A percentile compares a stretch with the other conserved stretches of the same genome.
phyloP scores from a whole-genome alignment of 768 basidiomycete genomes.

The Boletus rex-veris region DNA sequence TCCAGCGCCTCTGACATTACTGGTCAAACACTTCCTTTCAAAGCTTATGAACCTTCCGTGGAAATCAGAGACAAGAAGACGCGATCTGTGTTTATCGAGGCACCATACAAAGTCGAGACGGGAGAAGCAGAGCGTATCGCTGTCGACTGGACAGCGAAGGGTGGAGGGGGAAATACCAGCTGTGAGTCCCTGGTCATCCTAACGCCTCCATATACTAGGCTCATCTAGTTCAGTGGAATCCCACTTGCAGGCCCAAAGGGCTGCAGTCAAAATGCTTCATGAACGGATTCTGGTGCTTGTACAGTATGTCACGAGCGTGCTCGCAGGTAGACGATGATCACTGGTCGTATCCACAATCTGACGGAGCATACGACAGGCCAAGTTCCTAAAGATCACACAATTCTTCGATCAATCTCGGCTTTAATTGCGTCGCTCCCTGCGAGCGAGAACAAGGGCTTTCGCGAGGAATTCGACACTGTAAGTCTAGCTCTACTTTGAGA shows the following conservation, averaged over 20 bases:
- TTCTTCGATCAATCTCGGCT: constrained; percentile 80
- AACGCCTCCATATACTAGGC: not conserved
- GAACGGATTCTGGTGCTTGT: constrained; percentile 84
- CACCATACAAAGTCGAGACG: constrained; percentile 86
- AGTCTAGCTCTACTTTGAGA: constrained; percentile 17
- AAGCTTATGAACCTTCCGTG: constrained; percentile 89
- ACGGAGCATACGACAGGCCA: constrained; percentile 44
- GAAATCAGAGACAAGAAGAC: constrained; percentile 79
- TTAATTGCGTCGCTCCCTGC: constrained; percentile 87
- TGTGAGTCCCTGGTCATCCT: constrained; percentile 45
- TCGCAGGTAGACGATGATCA: constrained; percentile 53
- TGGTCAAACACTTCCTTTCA: constrained; percentile 79
- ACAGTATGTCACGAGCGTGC: constrained; percentile 77
- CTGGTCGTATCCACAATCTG: not conserved
- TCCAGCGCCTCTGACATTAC: constrained; percentile 49
- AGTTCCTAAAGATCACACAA: constrained; percentile 72
- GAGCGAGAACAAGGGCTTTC: constrained; percentile 76
- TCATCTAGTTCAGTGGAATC: constrained; percentile 65
- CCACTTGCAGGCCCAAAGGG: constrained; percentile 85
- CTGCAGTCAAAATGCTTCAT: constrained; percentile 95
- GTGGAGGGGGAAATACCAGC: constrained; percentile 77
- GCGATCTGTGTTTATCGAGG: constrained; percentile 79
- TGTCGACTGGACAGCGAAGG: constrained; percentile 91
- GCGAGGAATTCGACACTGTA: constrained; percentile 87
- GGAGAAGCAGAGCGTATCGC: constrained; percentile 99